Base-by-base conservation (phyloP, 164 flowering plant genomes). In the Malania oleifera region DNA sequence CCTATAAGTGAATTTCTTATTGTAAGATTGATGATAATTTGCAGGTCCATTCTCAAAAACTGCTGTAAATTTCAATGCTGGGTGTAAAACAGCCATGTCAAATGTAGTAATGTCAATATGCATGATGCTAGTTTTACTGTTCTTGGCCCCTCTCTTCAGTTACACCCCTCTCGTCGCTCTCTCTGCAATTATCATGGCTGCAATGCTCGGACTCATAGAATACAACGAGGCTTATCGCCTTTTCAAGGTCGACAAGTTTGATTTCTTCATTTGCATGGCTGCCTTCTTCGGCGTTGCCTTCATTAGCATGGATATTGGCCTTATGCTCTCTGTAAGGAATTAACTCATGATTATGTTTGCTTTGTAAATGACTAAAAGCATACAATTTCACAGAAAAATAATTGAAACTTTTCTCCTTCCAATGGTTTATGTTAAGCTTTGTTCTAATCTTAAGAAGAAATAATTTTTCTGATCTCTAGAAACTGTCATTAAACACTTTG, bases 41-140 rank as follows among this genome's bases (percentile, higher is more conserved):
- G 43, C 75, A 89, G 98, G 97, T 41, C 95, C 95, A 54, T 93
- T 93, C 71, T 93, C 99, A 0, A 85, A 84, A 60, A 73, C 99
- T 0, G 99, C 97, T 0, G 97, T 93, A 41, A 93, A 93, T 45
- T 74, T 39, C 68, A 90, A 75, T 28, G 89, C 99, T 0, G 99
- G 99, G 5, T 76, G 86, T 48, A 83, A 63, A 57, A 82, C 92
- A 1, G 68, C 75, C 22, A 80, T 82, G 86, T 70, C 99, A 0
- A 90, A 90, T 48, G 61, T 84, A 10, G 89, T 93, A 19, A 85
- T 84, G 93, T 65, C 88, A 0, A 0, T 80, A 0, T 73, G 79
- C 69, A 70, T 93, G 83, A 77, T 87, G 84, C 64, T 93, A 0
- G 76, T 77, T 0, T 82, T 95, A 9, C 60, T 95, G 11, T 68